A percentile compares a stretch with the other conserved stretches of the same genome.
phyloP scores from a whole-genome alignment of 2,329 filamentous ascomycete genomes.

The Kalaharituber pfeilii region DNA sequence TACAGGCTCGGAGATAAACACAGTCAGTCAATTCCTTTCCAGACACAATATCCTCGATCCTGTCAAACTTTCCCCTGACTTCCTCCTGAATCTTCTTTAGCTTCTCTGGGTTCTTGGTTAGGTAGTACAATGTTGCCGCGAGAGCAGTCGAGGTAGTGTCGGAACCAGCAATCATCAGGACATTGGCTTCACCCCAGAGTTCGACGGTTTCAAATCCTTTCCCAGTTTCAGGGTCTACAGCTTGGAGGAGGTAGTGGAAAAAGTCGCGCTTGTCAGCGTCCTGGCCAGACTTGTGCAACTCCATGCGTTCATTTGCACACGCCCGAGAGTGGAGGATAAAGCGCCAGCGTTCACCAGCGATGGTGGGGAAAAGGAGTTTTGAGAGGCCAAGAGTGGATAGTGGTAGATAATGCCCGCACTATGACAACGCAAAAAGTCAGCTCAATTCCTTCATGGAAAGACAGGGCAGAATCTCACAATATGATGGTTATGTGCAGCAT shows the following conservation, averaged over 20 bases:
- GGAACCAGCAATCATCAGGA: conserved; percentile 34
- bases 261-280: conserved; percentile 54
- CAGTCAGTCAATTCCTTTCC: conserved; percentile 32
- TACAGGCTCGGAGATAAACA: conserved; percentile 44
- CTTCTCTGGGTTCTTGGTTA: conserved; percentile 36
- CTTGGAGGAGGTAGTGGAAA: conserved; percentile 57
- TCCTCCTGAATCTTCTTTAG: conserved; percentile 35
- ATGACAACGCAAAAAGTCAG: conserved; percentile 1
- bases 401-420: conserved; percentile 57
- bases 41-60: conserved; percentile 39
- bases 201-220: conserved; percentile 47
- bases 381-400: conserved; percentile 49
- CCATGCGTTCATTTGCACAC: conserved; percentile 49
- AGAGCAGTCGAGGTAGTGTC: conserved; percentile 53
- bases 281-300: conserved; percentile 36
- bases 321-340: conserved; percentile 55
- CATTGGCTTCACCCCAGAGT: conserved; percentile 53
- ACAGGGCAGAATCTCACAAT: conserved; percentile 35
- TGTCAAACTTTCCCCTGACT: conserved; percentile 35
- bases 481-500: conserved; percentile 50
- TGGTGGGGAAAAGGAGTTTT: conserved; percentile 47
- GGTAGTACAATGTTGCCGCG: conserved; percentile 44
- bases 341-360: conserved; percentile 47
- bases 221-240: conserved; percentile 53
- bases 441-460: not conserved